Conservation (phyloP, 352 stramenopile genomes). For the Blastocystis sp. region DNA sequence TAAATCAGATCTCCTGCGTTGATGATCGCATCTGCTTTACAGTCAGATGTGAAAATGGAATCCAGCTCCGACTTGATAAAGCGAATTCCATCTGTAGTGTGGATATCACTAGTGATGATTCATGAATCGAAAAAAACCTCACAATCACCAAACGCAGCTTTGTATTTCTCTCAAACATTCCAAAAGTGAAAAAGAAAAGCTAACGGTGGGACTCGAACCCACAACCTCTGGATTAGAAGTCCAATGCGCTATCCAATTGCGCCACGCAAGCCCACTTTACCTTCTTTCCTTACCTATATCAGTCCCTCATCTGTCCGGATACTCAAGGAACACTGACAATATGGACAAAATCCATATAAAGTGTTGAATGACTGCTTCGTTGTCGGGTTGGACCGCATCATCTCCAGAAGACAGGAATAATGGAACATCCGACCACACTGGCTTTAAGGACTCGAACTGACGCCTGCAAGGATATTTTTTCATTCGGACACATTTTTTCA, state of each 20-base stretch:
- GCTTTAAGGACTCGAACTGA: neutral
- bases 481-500: conserved; percentile 24
- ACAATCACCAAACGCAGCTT: neutral
- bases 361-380: conserved; percentile 56
- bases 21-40: neutral
- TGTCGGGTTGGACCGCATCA: conserved; percentile 46
- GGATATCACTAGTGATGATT: neutral
- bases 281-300: neutral
- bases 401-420: conserved; percentile 35
- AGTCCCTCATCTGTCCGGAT: neutral
- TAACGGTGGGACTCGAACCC: neutral
- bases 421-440: conserved; percentile 22
- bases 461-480: neutral
- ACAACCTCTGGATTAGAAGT: neutral
- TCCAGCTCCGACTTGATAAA: neutral
- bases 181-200: neutral
- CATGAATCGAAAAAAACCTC: neutral
- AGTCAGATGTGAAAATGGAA: neutral
- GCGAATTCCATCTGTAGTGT: neutral
- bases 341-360: conserved; percentile 36
- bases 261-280: neutral
- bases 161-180: neutral
- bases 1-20: neutral
- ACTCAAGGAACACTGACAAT: conserved; percentile 8
- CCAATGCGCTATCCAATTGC: conserved; percentile 35